Conservation (phyloP, 2,329 filamentous ascomycete species). For the Trichoderma sp. region DNA sequence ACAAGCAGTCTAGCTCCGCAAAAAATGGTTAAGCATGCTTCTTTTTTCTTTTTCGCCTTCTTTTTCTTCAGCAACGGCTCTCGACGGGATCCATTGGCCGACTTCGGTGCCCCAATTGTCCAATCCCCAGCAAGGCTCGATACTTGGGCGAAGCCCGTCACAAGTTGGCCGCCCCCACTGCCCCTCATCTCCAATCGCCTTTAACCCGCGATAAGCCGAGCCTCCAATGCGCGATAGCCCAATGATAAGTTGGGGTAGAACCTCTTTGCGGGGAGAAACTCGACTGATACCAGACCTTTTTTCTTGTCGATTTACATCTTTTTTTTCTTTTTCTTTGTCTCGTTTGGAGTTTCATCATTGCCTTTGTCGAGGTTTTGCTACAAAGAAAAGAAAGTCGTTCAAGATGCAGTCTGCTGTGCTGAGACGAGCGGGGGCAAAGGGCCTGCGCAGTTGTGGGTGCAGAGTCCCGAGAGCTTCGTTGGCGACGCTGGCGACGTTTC, state of each 20-base stretch:
- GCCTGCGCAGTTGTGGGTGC: conserved; percentile 31
- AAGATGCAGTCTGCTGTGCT: conserved; percentile 37
- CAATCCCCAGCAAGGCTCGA: conserved; percentile 3
- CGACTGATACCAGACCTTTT: background rate
- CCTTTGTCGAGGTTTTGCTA: background rate
- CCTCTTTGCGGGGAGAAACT: background rate
- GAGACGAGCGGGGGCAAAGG: conserved; percentile 33
- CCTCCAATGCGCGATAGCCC: background rate
- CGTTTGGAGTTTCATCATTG: background rate
- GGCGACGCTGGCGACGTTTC: conserved; percentile 76
- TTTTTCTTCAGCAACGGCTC: background rate
- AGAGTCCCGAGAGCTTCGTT: conserved; percentile 33
- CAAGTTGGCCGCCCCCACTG: conserved; percentile 2
- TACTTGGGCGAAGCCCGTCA: background rate
- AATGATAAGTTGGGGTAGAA: background rate
- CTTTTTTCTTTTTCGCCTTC: background rate
- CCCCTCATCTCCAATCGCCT: conserved; percentile 15
- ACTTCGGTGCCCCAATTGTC: background rate
- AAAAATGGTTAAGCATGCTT: background rate
- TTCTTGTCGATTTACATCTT: background rate
- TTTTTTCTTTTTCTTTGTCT: background rate
- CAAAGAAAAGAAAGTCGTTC: background rate
- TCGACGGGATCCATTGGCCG: conserved; percentile 2
- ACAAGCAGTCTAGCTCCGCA: background rate
- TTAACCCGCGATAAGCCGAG: conserved; percentile 23